A percentile compares a stretch with the other conserved stretches of the same genome.
Evolutionary conservation across 176 grass and related monocot genomes (phyloP).

Genomic region (Pharus latifolius): DNA sequence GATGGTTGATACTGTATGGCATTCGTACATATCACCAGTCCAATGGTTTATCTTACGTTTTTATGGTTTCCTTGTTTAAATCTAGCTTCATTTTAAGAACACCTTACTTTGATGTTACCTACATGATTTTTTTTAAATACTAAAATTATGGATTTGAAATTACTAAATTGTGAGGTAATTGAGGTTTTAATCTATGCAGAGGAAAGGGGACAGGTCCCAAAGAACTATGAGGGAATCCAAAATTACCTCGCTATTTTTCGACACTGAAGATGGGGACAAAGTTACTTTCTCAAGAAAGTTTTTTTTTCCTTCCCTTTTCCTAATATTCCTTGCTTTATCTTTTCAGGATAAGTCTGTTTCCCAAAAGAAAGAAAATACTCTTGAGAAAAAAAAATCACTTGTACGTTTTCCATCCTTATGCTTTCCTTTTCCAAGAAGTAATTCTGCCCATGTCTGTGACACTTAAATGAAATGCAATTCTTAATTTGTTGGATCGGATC

Average conservation of each 20-base stretch:
- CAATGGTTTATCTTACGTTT: slow-evolving; percentile 11
- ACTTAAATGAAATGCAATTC: neutral
- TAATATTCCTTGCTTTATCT: neutral
- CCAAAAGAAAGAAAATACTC: neutral
- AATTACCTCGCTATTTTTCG: neutral
- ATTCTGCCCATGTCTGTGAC: neutral
- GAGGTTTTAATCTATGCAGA: slow-evolving; percentile 1
- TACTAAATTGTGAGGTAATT: neutral
- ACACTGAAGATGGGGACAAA: neutral
- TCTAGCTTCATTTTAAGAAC: slow-evolving; percentile 26
- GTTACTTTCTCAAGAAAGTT: slow-evolving; percentile 6
- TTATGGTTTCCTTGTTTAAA: slow-evolving; percentile 16
- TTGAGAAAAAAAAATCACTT: neutral
- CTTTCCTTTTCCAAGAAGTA: slow-evolving; percentile 21
- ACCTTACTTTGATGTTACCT: slow-evolving; percentile 14
- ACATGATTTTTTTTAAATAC: neutral
- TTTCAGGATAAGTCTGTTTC: neutral
- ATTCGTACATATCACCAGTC: slow-evolving; percentile 11
- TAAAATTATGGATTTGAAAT: neutral
- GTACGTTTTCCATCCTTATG: neutral
- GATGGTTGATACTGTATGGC: slow-evolving; percentile 1
- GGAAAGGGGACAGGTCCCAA: neutral
- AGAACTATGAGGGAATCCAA: neutral
- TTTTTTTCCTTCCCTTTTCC: neutral
- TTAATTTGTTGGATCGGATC: slow-evolving; percentile 11